Evolutionary conservation across 805 yeast genomes (phyloP).

Genomic region (Wickerhamiella shivajii): DNA sequence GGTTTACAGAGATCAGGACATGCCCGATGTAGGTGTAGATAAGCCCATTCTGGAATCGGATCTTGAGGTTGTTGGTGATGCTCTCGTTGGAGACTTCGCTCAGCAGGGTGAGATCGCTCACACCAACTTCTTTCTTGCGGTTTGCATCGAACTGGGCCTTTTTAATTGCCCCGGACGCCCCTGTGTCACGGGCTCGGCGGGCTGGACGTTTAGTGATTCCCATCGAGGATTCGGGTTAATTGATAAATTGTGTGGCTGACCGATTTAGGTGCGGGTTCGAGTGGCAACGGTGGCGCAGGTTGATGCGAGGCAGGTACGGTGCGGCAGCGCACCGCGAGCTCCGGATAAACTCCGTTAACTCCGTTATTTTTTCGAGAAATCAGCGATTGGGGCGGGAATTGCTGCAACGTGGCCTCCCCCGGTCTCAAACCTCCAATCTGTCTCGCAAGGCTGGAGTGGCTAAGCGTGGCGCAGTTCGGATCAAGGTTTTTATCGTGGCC

Average conservation of each 20-base stretch:
- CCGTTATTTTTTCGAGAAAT: too few species aligned
- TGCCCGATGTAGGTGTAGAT: slow-evolving; percentile 91
- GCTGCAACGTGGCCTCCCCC: too few species aligned
- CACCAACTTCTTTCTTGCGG: slow-evolving; percentile 96
- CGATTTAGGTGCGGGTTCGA: slow-evolving; percentile 1
- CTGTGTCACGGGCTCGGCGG: slow-evolving; percentile 40
- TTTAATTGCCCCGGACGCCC: slow-evolving; percentile 47
- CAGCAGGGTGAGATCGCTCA: slow-evolving; percentile 79
- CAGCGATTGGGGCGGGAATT: too few species aligned
- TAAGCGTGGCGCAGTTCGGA: too few species aligned
- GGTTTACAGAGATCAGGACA: slow-evolving; percentile 90
- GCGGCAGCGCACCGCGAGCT: too few species aligned
- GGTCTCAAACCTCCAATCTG: too few species aligned
- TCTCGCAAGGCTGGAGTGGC: too few species aligned
- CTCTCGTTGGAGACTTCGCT: slow-evolving; percentile 83
- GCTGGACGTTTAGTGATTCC: slow-evolving; percentile 66
- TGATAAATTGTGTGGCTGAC: background rate
- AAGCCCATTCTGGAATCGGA: slow-evolving; percentile 75
- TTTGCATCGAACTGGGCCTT: slow-evolving; percentile 82
- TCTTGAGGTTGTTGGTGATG: slow-evolving; percentile 79
- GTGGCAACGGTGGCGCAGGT: background rate
- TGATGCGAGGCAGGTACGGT: too few species aligned
- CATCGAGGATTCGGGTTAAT: slow-evolving; percentile 34
- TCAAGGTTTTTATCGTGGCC: too few species aligned
- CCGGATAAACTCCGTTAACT: too few species aligned